Evolutionary conservation across 2,329 filamentous ascomycete genomes (phyloP), one percentile per base, ranked within the genome.

Genomic region (Fonsecaea erecta): DNA sequence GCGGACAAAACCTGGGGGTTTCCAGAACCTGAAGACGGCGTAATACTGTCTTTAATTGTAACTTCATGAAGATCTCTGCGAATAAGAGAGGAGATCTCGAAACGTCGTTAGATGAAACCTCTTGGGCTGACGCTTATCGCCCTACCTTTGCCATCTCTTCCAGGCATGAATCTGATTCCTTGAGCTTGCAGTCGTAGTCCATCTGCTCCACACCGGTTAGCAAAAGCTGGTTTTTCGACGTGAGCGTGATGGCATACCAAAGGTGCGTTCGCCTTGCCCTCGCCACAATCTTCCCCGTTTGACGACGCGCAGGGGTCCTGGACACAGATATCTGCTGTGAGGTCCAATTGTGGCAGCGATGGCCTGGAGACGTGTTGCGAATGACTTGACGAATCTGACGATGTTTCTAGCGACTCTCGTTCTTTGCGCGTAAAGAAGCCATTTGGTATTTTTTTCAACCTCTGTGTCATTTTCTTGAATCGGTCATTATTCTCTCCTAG

Each of bases 101-200:
- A 30, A 54, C 18, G 21, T 63, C 40, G 58, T 65, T 52, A 66
- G 59, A 48, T 34, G 21, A 26, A 11, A 37, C 28, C 43, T 46
- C 34, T n/a, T 37, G 14, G 3, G 16, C 43, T 48, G 9, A 8
- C 24, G 28, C 51, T 58, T 18, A 52, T 14, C n/a, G 18, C 35
- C 64, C 21, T 66, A 63, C 60, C 55, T 66, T 66, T 34, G 53
- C 34, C 48, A 64, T 58, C 58, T 67, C 61, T 14, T 61, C 64
- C 34, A 26, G 48, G 24, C 34, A n/a, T 24, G 64, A 58, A 4
- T 46, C 57, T 28, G 52, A 53, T 16, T 32, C 52, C 43, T 61
- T 66, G 37, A 58, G 52, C 24, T 64, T 63, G 30, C 64, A 63
- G 4, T 67, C 64, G 34, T 64, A 64, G 43, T 67, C 64, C 61